Evolutionary conservation across 1,284 basidiomycete genomes (phyloP).

Genomic region (Rhodotorula sp.): DNA sequence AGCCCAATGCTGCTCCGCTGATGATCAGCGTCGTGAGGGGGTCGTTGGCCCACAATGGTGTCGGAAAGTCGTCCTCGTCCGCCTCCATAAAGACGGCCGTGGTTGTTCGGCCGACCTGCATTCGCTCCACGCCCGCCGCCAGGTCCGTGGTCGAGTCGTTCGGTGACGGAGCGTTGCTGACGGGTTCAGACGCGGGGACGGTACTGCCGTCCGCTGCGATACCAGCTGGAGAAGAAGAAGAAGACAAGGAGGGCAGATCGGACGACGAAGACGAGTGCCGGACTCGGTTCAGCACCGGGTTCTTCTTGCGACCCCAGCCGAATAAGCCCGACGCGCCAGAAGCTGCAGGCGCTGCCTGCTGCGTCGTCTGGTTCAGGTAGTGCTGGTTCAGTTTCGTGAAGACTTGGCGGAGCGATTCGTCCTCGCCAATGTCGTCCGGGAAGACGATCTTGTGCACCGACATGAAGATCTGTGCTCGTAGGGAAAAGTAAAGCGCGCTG

Average conservation of each 20-base stretch:
- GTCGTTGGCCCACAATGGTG: slow-evolving; percentile 39
- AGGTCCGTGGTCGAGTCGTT: slow-evolving; percentile 20
- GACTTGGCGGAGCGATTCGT: slow-evolving; percentile 35
- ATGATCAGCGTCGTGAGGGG: slow-evolving; percentile 37
- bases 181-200: slow-evolving; percentile 9
- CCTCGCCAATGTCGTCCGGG: slow-evolving; percentile 29
- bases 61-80: slow-evolving; percentile 14
- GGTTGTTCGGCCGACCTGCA: neutral
- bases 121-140: neutral
- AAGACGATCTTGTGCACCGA: slow-evolving; percentile 34
- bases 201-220: neutral
- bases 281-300: neutral
- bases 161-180: neutral
- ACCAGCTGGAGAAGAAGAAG: neutral
- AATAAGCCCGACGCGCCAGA: slow-evolving; percentile 14
- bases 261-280: slow-evolving; percentile 2
- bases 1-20: slow-evolving; percentile 36
- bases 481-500: neutral
- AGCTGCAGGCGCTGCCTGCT: neutral
- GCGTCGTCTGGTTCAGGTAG: slow-evolving; percentile 27
- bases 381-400: slow-evolving; percentile 39
- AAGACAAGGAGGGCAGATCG: slow-evolving; percentile 1
- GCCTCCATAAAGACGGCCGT: neutral
- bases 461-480: neutral
- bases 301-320: slow-evolving; percentile 27